phyloP scores from a whole-genome alignment of 2,329 filamentous ascomycete species.

The Plectosphaerella sp. region DNA sequence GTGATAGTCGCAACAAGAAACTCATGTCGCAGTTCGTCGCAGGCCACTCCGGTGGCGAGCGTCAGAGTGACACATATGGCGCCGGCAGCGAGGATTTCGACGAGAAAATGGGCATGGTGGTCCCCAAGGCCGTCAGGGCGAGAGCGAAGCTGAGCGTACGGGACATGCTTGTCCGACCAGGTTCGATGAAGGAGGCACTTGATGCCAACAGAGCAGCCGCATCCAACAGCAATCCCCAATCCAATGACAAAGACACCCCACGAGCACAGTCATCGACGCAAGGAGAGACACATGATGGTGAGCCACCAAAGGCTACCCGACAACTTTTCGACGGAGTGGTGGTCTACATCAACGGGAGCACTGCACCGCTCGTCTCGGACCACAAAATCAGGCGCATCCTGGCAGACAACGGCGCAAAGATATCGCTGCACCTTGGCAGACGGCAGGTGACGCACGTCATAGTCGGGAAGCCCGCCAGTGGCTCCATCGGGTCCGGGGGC shows the following conservation, averaged over 20 bases:
- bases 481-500: constrained; percentile 58
- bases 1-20: constrained; percentile 64
- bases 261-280: too few species aligned
- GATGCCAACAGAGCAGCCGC: not conserved
- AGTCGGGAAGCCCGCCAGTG: constrained; percentile 55
- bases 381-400: constrained; percentile 80
- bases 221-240: not conserved
- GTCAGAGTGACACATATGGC: constrained; percentile 62
- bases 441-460: constrained; percentile 82
- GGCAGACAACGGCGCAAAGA: constrained; percentile 65
- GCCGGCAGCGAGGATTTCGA: constrained; percentile 56
- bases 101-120: constrained; percentile 34
- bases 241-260: not conserved
- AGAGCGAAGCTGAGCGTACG: constrained; percentile 39
- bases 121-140: constrained; percentile 36
- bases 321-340: constrained; percentile 66
- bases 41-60: constrained; percentile 51
- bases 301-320: constrained; percentile 14
- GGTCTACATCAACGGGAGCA: constrained; percentile 86
- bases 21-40: constrained; percentile 64
- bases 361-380: constrained; percentile 75
- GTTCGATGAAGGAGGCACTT: constrained; percentile 29
- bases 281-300: constrained; percentile 16
- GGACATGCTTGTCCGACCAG: constrained; percentile 49
- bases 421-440: constrained; percentile 68